phyloP scores from a whole-genome alignment of 306 rosid species.

The Sesbania bispinosa region DNA sequence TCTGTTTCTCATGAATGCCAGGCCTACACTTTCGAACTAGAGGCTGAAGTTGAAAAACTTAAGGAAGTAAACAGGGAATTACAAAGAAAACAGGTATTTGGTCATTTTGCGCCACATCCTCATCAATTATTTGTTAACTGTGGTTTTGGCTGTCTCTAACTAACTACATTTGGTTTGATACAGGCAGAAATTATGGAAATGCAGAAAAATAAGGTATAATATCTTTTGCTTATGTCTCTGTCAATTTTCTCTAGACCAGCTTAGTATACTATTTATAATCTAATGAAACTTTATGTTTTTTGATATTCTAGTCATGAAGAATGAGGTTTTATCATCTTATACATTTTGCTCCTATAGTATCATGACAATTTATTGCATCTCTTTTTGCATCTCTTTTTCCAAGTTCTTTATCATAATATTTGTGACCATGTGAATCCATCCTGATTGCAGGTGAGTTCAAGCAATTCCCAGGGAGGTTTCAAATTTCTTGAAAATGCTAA shows the following conservation, averaged over 20 bases:
- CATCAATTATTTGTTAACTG: not conserved
- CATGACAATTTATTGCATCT: too few species aligned
- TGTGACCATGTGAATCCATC: too few species aligned
- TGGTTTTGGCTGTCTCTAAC: slow-evolving; percentile 13
- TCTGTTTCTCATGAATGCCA: slow-evolving; percentile 33
- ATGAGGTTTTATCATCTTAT: too few species aligned
- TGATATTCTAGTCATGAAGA: too few species aligned
- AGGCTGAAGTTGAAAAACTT: slow-evolving; percentile 77
- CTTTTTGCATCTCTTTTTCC: too few species aligned
- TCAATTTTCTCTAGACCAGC: not conserved
- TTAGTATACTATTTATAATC: not conserved
- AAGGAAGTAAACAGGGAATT: slow-evolving; percentile 73
- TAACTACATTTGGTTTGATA: slow-evolving; percentile 25
- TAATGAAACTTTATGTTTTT: not conserved
- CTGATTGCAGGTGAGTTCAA: too few species aligned
- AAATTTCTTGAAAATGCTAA: too few species aligned
- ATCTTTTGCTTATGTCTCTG: not conserved
- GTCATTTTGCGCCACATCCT: not conserved
- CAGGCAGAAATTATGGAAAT: slow-evolving; percentile 67
- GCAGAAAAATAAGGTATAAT: slow-evolving; percentile 67
- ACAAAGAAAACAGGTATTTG: slow-evolving; percentile 64
- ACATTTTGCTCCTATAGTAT: too few species aligned
- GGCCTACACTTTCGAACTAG: slow-evolving; percentile 95
- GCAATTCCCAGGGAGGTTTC: too few species aligned
- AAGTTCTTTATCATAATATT: too few species aligned